Evolutionary conservation across 345 rosid species (phyloP), one percentile per base, ranked within the genome.

Genomic region (Populus ilicifolia): DNA sequence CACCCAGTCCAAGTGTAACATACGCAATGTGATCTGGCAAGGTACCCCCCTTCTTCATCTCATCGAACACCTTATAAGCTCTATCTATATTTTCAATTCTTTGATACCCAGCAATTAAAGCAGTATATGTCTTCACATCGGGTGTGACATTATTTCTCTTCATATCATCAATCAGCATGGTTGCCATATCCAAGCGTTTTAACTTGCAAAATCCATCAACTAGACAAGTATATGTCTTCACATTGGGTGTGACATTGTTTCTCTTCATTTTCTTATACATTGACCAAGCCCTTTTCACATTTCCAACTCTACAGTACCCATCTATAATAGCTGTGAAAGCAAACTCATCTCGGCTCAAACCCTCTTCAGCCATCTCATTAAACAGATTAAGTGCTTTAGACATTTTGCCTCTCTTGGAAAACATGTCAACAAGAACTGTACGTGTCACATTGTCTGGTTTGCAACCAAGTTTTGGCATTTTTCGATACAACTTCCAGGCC

Each of bases 211-310:
- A 86, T 27, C 91, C 91, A 80, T 82, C 83, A 70, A 88, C 84
- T 69, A 90, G 75, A 74, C 88, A 82, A 46, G 89, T 88, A 73
- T 84, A 90, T 65, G 90, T 87, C 48, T 77, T 80, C 70, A 86
- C 83, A 70, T 80, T 88, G 50, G 89, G 87, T 46, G 50, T 25
- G 62, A 73, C 78, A 35, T 84, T 86, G 75, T 35, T 71, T 25
- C 8, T 44, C 62, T 30, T 63, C 89, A 87, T 88, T 62, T 83
- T 73, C 20, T 41, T 52, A 59, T 79, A 84, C 44, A 88, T 52
- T 17, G 67, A 75, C 80, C 78, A 70, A 74, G 89, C 91, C 77
- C 25, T 84, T 56, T 71, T 76, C 88, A 88, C 80, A 18, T 87
- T 82, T 65, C 88, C 84, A 74, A 46, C 74, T 77, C 82, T 83